Evolutionary conservation across 1,284 basidiomycete genomes (phyloP).

Genomic region (Heterobasidion occidentale): DNA sequence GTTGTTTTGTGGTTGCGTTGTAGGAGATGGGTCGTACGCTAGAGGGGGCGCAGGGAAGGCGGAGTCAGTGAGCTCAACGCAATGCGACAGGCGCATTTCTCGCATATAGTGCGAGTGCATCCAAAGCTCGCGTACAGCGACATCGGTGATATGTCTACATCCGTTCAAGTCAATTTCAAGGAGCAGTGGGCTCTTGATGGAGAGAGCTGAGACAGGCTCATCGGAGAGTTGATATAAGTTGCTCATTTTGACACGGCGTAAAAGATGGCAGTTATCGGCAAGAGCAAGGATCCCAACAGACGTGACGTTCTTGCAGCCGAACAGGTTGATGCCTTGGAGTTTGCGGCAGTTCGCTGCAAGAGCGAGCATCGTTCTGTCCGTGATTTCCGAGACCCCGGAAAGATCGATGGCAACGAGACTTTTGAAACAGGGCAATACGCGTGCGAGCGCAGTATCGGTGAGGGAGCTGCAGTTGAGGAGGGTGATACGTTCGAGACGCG

Average conservation of each 20-base stretch:
- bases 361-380: slow-evolving; percentile 63
- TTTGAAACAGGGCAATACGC: slow-evolving; percentile 64
- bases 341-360: slow-evolving; percentile 68
- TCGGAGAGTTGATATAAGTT: slow-evolving; percentile 77
- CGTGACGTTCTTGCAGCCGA: slow-evolving; percentile 77
- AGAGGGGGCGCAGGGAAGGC: slow-evolving; percentile 75
- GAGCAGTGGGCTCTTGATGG: slow-evolving; percentile 78
- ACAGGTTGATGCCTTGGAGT: slow-evolving; percentile 90
- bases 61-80: slow-evolving; percentile 72
- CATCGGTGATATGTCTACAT: slow-evolving; percentile 75
- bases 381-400: slow-evolving; percentile 63
- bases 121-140: slow-evolving; percentile 82
- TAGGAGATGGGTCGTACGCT: slow-evolving; percentile 17
- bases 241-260: slow-evolving; percentile 86
- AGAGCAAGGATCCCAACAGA: slow-evolving; percentile 75
- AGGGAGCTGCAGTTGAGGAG: slow-evolving; percentile 79
- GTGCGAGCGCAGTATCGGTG: slow-evolving; percentile 58
- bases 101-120: slow-evolving; percentile 75
- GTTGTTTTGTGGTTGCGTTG: slow-evolving; percentile 26
- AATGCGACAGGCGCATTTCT: slow-evolving; percentile 84
- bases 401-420: slow-evolving; percentile 89
- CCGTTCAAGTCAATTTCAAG: slow-evolving; percentile 92
- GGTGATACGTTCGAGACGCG: slow-evolving; percentile 86
- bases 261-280: slow-evolving; percentile 65
- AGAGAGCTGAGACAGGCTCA: slow-evolving; percentile 70